A percentile compares a stretch with the other conserved stretches of the same genome.
Evolutionary conservation across 2,329 filamentous ascomycete species (phyloP).

Genomic region (Botrytis cinerea): DNA sequence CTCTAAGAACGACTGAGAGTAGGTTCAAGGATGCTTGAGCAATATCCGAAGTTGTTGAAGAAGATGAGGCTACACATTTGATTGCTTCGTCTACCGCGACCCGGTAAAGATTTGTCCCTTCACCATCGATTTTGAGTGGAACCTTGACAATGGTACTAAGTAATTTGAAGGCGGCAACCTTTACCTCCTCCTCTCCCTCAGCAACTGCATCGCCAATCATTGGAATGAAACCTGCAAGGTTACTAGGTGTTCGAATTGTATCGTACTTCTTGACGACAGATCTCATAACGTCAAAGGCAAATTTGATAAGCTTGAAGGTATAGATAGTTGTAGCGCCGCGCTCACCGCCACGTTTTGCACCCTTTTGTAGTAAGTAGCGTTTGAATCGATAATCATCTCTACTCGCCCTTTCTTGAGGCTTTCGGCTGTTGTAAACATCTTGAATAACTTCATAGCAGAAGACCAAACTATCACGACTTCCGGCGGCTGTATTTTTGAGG

Average conservation of each 20-base stretch:
- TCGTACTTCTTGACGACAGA: conserved; percentile 85
- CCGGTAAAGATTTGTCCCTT: conserved; percentile 61
- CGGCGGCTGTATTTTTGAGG: conserved; percentile 75
- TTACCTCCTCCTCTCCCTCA: conserved; percentile 86
- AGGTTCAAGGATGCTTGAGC: conserved; percentile 88
- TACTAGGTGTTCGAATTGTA: conserved; percentile 73
- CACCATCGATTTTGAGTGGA: conserved; percentile 67
- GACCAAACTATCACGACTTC: conserved; percentile 79
- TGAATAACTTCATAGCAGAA: conserved; percentile 96
- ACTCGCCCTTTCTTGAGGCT: conserved; percentile 49
- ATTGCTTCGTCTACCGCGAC: conserved; percentile 85
- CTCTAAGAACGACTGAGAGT: conserved; percentile 79
- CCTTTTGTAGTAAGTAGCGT: conserved; percentile 79
- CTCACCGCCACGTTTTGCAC: conserved; percentile 71
- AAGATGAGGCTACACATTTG: conserved; percentile 73
- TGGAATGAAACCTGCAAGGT: conserved; percentile 82
- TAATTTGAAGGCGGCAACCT: conserved; percentile 83
- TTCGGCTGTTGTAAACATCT: conserved; percentile 71
- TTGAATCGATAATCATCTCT: conserved; percentile 63
- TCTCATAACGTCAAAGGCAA: conserved; percentile 83
- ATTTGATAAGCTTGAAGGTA: conserved; percentile 83
- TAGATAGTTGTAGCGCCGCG: conserved; percentile 75
- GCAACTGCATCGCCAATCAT: conserved; percentile 86
- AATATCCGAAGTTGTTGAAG: conserved; percentile 78
- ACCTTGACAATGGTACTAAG: conserved; percentile 83